Evolutionary conservation across 2,329 filamentous ascomycete species (phyloP), one percentile per base, ranked within the genome.

Genomic region (Calonectria crousiana): DNA sequence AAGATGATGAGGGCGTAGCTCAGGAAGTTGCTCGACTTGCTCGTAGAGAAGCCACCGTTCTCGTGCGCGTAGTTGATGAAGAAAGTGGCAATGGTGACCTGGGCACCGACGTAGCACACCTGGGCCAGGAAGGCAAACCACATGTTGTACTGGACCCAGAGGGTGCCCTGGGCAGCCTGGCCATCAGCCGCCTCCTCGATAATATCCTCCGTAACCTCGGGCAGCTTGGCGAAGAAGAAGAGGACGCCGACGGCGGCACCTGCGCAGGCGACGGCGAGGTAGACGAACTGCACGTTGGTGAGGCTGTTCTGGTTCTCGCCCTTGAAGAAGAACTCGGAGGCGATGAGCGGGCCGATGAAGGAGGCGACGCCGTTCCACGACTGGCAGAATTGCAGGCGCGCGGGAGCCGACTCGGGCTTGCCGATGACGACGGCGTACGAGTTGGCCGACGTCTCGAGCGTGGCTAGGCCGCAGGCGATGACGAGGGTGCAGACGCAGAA

Each of bases 1-100:
- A 96, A 96, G 23, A 89, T 89, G n/a, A 92, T 93, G 82, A 96
- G 93, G 0, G 93, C 94, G 4, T 93, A 93, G 44, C 94, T 93
- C 26, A 95, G 90, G 79, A 95, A 92, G 14, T 93, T 90, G 3
- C 89, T 93, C 1, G 87, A 84, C 2, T 90, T 80, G 67, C 87
- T 87, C 67, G 81, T 79, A 0, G 90, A 90, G 36, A 85, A 84
- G 4, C 89, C 84, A 65, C 91, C 88, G 14, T 92, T 92, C 77
- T 93, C 91, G 30, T 87, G 89, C 8, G 89, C 89, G 81, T 94
- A 94, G 85, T 94, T 95, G 87, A 95, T 94, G 84, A 95, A 94
- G 83, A 94, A 94, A 34, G 84, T 85, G 4, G 91, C 91, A 73
- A 93, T 89, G 73, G 89, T 91, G 36, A 93, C 87, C 83, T 96